Evolutionary conservation across 352 stramenopile species (phyloP).

Genomic region (Phytophthora ramorum): DNA sequence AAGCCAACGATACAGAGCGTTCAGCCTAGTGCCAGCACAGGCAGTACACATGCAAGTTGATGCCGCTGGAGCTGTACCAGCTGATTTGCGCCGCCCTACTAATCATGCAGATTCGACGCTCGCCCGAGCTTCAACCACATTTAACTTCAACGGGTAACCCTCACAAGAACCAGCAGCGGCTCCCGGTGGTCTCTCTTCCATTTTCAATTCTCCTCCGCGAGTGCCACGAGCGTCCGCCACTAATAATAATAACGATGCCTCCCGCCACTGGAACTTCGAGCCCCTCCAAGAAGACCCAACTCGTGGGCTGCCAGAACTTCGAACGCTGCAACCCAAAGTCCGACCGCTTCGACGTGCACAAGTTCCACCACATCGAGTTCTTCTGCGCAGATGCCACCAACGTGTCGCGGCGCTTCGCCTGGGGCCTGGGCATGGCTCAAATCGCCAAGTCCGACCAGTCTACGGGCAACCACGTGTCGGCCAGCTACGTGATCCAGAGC

Average conservation of each 20-base stretch:
- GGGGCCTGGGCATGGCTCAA: constrained; percentile 84
- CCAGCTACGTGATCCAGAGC: constrained; percentile 88
- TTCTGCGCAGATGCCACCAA: constrained; percentile 86
- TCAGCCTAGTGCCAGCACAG: not conserved
- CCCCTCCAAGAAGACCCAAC: constrained; percentile 50
- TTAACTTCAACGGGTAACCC: constrained; percentile 13
- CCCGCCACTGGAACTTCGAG: constrained; percentile 2
- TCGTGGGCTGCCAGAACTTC: constrained; percentile 83
- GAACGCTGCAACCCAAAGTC: constrained; percentile 77
- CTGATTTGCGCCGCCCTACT: not conserved
- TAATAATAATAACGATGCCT: constrained; percentile 17
- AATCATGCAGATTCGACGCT: constrained; percentile 23
- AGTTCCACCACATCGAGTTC: constrained; percentile 90
- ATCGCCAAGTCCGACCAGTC: constrained; percentile 88
- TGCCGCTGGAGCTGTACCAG: not conserved
- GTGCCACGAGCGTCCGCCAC: not conserved
- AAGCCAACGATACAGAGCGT: too few relatives aligned
- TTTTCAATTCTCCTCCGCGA: constrained; percentile 19
- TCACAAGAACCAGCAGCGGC: too few relatives aligned
- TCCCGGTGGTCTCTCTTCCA: constrained; percentile 16
- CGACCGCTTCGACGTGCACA: constrained; percentile 78
- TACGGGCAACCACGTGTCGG: constrained; percentile 87
- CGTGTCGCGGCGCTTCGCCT: constrained; percentile 78
- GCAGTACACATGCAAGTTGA: not conserved
- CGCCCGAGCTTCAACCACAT: not conserved